Evolutionary conservation across 306 rosid species (phyloP), one percentile per base, ranked within the genome.

Genomic region (Comarum palustre): DNA sequence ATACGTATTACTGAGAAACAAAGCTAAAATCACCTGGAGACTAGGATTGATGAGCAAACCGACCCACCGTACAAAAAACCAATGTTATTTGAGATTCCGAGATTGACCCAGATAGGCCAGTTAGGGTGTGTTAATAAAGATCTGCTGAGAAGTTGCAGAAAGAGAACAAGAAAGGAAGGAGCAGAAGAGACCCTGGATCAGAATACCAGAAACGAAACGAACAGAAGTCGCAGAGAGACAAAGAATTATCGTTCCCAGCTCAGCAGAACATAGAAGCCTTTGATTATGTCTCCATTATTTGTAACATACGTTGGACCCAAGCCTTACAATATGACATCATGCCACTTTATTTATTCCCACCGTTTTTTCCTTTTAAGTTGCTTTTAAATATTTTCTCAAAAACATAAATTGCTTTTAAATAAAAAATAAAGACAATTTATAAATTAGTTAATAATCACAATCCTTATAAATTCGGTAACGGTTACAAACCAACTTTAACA

Each of bases 1-100:
- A 65, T 22, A 39, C 16, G 6, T 12, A 63, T 20, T 0, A 20
- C 31, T 64, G 19, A 64, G 31, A 39, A 64, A 48, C 47, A 57
- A 10, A 14, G 34, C 31, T 5, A 15, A 43, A 4, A 31, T 77
- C 46, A 81, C 79, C 85, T 55, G 1, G 0, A 15, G 66, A 62
- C 24, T 24, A 66, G 1, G 36, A 77, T 65, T 45, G 52, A 20
- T 62, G 14, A 54, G 54, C 59, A 0, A 50, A 41, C 13, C 25
- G 24, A 66, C 4, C 31, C 48, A 31, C 27, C 16, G 20, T 27
- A 3, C 58, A 32, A 58, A 36, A 54, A 1, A 36, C 14, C 25
- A 62, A 62, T 34, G 42, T 8, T 34, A 36, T 7, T 15, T 34
- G 67, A 27, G 65, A 59, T 27, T 14, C 45, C 67, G 67, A 8